These are phyloP conservation scores for Strigomonas culicis DNA, from an alignment of 208 protist species.

Conservation along the genomic window DNA sequence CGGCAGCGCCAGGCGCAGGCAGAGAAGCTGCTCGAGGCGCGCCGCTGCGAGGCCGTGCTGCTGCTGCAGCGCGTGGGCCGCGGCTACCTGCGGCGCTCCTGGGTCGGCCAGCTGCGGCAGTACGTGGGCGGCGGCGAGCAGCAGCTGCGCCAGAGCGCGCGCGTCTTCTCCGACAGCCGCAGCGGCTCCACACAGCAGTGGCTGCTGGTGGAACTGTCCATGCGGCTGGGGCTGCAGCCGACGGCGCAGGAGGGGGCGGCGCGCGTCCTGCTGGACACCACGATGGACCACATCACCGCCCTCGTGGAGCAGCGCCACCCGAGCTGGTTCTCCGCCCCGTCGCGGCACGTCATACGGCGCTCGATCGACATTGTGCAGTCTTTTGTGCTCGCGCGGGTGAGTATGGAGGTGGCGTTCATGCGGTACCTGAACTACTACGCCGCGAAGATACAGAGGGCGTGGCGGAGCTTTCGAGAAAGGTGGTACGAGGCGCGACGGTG, in stretches of 20 bases:
- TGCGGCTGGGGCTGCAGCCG: conserved; percentile 2
- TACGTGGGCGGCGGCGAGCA: conserved; percentile 19
- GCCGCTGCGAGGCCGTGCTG: conserved; percentile 31
- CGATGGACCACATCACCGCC: conserved; percentile 20
- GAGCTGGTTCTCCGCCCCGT: conserved; percentile 27
- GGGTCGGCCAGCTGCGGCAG: conserved; percentile 20
- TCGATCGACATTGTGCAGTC: conserved; percentile 22
- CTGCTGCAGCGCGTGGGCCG: conserved; percentile 54
- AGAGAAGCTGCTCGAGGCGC: conserved; percentile 27
- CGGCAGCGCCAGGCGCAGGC: conserved; percentile 28
- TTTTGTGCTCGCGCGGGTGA: conserved; percentile 31
- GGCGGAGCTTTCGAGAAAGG: conserved; percentile 10
- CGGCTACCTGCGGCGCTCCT: conserved; percentile 31
- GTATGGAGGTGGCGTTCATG: conserved; percentile 18
- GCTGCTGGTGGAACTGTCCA: conserved; percentile 8
- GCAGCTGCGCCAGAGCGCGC: conserved; percentile 10
- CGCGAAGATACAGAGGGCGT: conserved; percentile 30
- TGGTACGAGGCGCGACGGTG: background rate
- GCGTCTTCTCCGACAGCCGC: conserved; percentile 1
- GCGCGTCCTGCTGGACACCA: conserved; percentile 12
- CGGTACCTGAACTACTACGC: conserved; percentile 31
- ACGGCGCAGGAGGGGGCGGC: background rate
- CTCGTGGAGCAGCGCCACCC: conserved; percentile 31
- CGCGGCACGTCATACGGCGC: conserved; percentile 11
- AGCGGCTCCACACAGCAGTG: background rate